These are phyloP conservation scores for Paramyrothecium sp. DNA, from an alignment of 2,329 filamentous ascomycete species.

Conservation along the genomic window DNA sequence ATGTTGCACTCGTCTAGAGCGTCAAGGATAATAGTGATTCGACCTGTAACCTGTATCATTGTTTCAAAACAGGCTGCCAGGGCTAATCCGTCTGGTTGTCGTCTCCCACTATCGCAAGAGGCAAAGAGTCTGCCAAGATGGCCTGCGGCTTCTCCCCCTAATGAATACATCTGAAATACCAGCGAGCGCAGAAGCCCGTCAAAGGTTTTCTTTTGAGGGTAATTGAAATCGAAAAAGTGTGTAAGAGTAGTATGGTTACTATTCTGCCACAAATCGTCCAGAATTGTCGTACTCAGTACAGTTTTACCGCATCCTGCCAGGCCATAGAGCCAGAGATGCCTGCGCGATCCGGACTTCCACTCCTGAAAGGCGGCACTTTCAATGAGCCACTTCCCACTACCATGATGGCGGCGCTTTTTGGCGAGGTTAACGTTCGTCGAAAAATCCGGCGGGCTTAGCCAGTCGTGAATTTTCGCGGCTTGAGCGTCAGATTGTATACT, in stretches of 20 bases:
- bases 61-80: background rate
- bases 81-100: background rate
- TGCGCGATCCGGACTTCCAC: conserved; percentile 11
- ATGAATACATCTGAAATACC: conserved; percentile 15
- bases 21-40: conserved; percentile 13
- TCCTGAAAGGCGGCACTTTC: conserved; percentile 5
- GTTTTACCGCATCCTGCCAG: conserved; percentile 18
- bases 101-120: background rate
- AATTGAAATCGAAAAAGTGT: conserved; percentile 20
- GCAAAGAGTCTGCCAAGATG: conserved; percentile 1
- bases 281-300: conserved; percentile 7
- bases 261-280: conserved; percentile 8
- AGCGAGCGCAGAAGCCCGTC: conserved; percentile 12
- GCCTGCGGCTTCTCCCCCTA: background rate
- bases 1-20: conserved; percentile 19
- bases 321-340: conserved; percentile 16
- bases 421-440: conserved; percentile 10
- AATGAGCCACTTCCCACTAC: conserved; percentile 12
- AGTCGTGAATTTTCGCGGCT: conserved; percentile 6
- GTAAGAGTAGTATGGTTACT: background rate
- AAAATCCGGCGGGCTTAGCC: conserved; percentile 8
- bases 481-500: background rate
- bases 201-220: conserved; percentile 13
- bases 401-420: conserved; percentile 6
- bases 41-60: conserved; percentile 15